These are phyloP conservation scores for Entomortierella parvispora DNA, from an alignment of 192 early-diverging fungal genomes.

Conservation along the genomic window DNA sequence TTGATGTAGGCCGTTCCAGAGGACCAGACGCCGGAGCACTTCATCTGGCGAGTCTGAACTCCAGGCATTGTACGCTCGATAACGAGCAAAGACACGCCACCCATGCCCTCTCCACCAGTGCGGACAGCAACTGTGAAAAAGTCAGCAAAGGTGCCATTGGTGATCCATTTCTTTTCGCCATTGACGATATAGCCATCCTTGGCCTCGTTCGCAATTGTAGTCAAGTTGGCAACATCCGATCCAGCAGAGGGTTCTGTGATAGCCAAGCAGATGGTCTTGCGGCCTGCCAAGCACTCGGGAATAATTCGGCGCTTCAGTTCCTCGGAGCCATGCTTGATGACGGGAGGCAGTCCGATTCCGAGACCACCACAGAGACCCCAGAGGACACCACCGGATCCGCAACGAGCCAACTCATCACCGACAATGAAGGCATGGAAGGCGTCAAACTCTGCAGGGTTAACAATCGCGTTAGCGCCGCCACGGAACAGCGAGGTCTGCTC, in stretches of 20 bases:
- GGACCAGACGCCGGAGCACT: slow-evolving; percentile 85
- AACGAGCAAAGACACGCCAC: slow-evolving; percentile 78
- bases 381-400: slow-evolving; percentile 81
- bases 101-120: slow-evolving; percentile 82
- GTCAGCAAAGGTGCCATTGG: slow-evolving; percentile 84
- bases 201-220: slow-evolving; percentile 71
- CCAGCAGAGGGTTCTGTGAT: slow-evolving; percentile 82
- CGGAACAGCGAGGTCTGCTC: slow-evolving; percentile 28
- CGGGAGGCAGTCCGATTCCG: slow-evolving; percentile 78
- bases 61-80: slow-evolving; percentile 78
- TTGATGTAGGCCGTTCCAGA: slow-evolving; percentile 85
- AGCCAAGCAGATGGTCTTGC: slow-evolving; percentile 82
- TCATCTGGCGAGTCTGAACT: slow-evolving; percentile 82
- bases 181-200: slow-evolving; percentile 83
- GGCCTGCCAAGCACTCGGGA: slow-evolving; percentile 69
- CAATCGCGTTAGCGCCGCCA: slow-evolving; percentile 36
- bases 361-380: slow-evolving; percentile 84
- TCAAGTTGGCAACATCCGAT: slow-evolving; percentile 81
- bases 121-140: slow-evolving; percentile 85
- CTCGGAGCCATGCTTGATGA: slow-evolving; percentile 74
- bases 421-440: slow-evolving; percentile 79
- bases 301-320: slow-evolving; percentile 75
- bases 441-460: slow-evolving; percentile 67
- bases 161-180: slow-evolving; percentile 91
- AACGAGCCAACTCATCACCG: slow-evolving; percentile 81